Base-by-base conservation (phyloP, 371 early-diverging fungal species). In the Lichtheimia hyalospora region DNA sequence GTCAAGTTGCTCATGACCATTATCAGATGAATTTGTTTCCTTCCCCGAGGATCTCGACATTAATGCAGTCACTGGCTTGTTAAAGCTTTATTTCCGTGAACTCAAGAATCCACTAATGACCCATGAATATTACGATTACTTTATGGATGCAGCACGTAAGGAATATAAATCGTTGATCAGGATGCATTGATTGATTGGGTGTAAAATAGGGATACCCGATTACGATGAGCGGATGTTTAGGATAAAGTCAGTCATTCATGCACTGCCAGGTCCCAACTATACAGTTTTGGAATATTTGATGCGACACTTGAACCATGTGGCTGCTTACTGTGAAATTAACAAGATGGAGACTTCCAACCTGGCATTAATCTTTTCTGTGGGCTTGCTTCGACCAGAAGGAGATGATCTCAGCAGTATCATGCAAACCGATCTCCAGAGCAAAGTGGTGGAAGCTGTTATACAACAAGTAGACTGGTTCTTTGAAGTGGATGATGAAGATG, bases 321-420 rank as follows among this genome's bases (percentile, higher is more conserved):
- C 87, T 2, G 73, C 77, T 3, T 74, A 87, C 34, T 74, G 84
- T 39, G 84, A 83, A 5, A 70, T 79, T n/a, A 94, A 92, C 68
- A 94, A 94, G 70, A 94, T 94, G 94, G 93, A 94, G 62, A 71
- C 89, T 21, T 76, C 86, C 3, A 94, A 93, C 68, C 67, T 94
- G 16, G 93, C 94, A 4, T 84, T 92, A 51, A 92, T 92, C 6
- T 92, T 94, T 68, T 91, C 92, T 0, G 82, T 84, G 5, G 84
- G 83, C 6, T 55, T 88, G 28, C 55, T 87, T 20, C 73, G 85
- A 28, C 70, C 83, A 3, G 67, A 67, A 13, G 69, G 73, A 24
- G 81, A 83, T 39, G 79, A 81, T 63, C 21, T 84, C 28, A 71
- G 77, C 13, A 77, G 81, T 54, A 84, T 82, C 25, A 79, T 79